Percentiles rank a stretch among this genome's conserved stretches.
These are phyloP conservation scores for Syzygium syzygioides DNA, from an alignment of 441 rosid species.

Conservation along the genomic window DNA sequence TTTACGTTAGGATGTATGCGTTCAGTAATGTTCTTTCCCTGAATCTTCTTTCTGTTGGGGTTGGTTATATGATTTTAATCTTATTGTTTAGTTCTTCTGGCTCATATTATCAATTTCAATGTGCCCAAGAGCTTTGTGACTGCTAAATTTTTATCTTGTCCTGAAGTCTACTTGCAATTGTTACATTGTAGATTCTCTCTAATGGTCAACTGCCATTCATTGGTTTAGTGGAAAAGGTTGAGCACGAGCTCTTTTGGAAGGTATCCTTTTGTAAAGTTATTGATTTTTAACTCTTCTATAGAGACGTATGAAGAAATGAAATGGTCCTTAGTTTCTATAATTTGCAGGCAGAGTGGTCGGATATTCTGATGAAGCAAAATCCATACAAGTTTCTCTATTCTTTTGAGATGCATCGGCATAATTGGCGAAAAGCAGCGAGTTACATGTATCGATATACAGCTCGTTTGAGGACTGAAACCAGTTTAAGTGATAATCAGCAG, in stretches of 20 bases:
- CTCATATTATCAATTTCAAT: background rate
- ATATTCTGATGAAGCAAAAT: conserved; percentile 67
- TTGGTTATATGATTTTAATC: background rate
- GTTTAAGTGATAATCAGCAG: conserved; percentile 51
- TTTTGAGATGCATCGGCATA: conserved; percentile 89
- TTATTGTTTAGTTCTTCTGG: background rate
- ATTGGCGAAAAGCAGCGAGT: conserved; percentile 91
- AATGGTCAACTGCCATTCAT: conserved; percentile 86
- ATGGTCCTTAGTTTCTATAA: conserved; percentile 1
- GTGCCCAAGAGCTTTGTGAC: background rate
- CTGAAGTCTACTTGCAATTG: background rate
- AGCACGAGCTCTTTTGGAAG: conserved; percentile 96
- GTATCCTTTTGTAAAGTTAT: conserved; percentile 24
- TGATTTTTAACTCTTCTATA: background rate
- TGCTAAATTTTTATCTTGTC: background rate
- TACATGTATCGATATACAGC: conserved; percentile 74
- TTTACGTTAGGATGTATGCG: background rate
- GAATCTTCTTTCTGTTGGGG: background rate
- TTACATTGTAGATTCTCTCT: conserved; percentile 55
- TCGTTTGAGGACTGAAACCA: conserved; percentile 68
- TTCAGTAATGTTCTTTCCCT: background rate
- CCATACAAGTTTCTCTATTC: conserved; percentile 93
- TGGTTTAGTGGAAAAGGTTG: conserved; percentile 90
- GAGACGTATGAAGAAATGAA: background rate
- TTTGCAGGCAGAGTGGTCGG: conserved; percentile 82